Conservation (phyloP, 2,329 filamentous ascomycete genomes). For the Ampelomyces quisqualis region DNA sequence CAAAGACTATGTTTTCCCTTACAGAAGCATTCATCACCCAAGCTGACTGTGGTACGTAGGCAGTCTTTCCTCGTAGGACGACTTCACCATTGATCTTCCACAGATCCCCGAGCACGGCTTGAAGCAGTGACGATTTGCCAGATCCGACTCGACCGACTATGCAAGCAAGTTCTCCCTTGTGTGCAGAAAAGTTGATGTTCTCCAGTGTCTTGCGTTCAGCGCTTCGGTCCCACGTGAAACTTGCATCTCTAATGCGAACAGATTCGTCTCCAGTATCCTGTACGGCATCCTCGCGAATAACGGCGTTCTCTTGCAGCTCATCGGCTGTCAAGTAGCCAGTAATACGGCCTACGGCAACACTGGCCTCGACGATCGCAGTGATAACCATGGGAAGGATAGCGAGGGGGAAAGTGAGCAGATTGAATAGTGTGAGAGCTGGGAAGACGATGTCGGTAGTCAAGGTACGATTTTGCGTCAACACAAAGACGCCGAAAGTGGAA, state of each 20-base stretch:
- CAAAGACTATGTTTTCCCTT: slow-evolving; percentile 95
- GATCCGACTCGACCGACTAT: slow-evolving; percentile 91
- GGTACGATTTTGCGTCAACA: slow-evolving; percentile 76
- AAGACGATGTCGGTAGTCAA: slow-evolving; percentile 95
- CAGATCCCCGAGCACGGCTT: slow-evolving; percentile 84
- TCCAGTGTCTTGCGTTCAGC: slow-evolving; percentile 67
- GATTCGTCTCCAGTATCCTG: slow-evolving; percentile 81
- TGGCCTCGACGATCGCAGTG: slow-evolving; percentile 90
- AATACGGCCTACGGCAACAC: slow-evolving; percentile 84
- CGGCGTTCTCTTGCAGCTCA: slow-evolving; percentile 84
- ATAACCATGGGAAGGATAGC: slow-evolving; percentile 97
- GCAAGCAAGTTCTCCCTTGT: slow-evolving; percentile 91
- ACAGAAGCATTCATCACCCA: slow-evolving; percentile 99
- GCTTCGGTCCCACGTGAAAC: slow-evolving; percentile 93
- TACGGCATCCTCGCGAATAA: slow-evolving; percentile 67
- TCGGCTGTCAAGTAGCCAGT: slow-evolving; percentile 84
- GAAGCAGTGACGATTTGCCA: slow-evolving; percentile 91
- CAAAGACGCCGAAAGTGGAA: slow-evolving; percentile 92
- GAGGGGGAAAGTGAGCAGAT: slow-evolving; percentile 90
- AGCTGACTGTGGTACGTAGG: slow-evolving; percentile 88
- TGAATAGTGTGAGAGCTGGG: slow-evolving; percentile 89
- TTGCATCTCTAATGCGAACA: slow-evolving; percentile 77
- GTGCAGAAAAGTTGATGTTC: slow-evolving; percentile 83
- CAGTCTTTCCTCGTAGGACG: slow-evolving; percentile 75
- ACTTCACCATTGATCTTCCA: slow-evolving; percentile 88